Conservation (phyloP, 305 asterid genomes). For the Plantago coronopus region DNA sequence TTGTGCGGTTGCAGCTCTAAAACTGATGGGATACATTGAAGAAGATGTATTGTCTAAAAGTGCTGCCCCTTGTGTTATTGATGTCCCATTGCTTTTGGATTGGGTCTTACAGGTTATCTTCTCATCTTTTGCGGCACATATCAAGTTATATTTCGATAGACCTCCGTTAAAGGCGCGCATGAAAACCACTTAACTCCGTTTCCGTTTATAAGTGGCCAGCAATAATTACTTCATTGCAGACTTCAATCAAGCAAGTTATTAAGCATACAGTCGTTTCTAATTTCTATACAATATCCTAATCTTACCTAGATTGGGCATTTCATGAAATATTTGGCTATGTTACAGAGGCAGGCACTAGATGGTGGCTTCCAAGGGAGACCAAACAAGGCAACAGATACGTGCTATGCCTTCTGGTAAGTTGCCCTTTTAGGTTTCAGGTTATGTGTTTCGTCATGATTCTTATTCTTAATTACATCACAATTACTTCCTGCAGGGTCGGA, state of each 20-base stretch:
- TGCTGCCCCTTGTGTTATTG: constrained; percentile 39
- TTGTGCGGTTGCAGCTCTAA: constrained; percentile 95
- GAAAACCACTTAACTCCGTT: too few relatives aligned
- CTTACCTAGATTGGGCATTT: constrained; percentile 7
- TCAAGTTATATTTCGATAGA: too few relatives aligned
- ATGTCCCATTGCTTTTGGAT: constrained; percentile 69
- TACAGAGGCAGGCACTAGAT: constrained; percentile 78
- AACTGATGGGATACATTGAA: constrained; percentile 82
- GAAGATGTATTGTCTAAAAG: constrained; percentile 47
- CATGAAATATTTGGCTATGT: constrained; percentile 19
- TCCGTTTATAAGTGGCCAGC: too few relatives aligned
- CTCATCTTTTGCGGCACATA: constrained; percentile 12
- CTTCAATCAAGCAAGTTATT: not conserved
- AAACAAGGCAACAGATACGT: constrained; percentile 80
- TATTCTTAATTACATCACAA: constrained; percentile 9
- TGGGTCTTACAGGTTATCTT: constrained; percentile 82
- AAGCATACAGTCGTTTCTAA: not conserved
- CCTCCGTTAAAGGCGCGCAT: too few relatives aligned
- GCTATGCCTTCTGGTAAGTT: constrained; percentile 90
- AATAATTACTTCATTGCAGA: too few relatives aligned
- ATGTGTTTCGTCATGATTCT: constrained; percentile 10
- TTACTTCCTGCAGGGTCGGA: constrained; percentile 57
- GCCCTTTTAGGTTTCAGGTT: constrained; percentile 6
- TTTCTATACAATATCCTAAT: not conserved
- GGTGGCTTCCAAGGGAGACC: constrained; percentile 94